Percentiles rank a stretch among this genome's conserved stretches.
Conservation (phyloP, 2,329 filamentous ascomycete species). For the Lasiodiplodia gonubiensis region DNA sequence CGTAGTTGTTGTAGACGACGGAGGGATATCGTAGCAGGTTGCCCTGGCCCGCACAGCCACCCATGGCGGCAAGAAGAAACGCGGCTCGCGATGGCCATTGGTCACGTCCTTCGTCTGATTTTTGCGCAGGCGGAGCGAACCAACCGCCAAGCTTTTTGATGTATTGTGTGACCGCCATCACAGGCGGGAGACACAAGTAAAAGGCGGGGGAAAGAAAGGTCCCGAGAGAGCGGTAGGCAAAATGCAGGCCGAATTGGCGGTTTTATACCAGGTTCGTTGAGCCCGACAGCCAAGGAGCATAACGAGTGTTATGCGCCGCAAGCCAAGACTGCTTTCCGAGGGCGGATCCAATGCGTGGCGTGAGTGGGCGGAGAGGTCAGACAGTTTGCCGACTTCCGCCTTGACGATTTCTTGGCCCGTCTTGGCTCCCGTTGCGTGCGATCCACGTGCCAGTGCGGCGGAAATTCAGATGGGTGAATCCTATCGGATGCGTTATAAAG, state of each 20-base stretch:
- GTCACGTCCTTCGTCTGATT: slow-evolving; percentile 53
- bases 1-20: slow-evolving; percentile 65
- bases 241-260: not conserved
- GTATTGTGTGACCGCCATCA: slow-evolving; percentile 20
- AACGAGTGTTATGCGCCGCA: not conserved
- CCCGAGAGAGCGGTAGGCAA: not conserved
- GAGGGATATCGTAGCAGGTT: slow-evolving; percentile 65
- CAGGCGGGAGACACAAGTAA: not conserved
- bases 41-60: slow-evolving; percentile 63
- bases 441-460: not conserved
- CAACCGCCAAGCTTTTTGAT: slow-evolving; percentile 38
- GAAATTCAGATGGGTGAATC: no score
- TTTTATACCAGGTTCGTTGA: not conserved
- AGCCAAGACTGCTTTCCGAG: not conserved
- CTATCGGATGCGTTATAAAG: no score
- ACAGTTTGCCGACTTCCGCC: slow-evolving; percentile 14
- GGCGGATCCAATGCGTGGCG: not conserved
- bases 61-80: slow-evolving; percentile 64
- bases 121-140: slow-evolving; percentile 43
- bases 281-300: not conserved
- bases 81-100: slow-evolving; percentile 62
- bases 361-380: not conserved
- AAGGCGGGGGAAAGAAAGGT: not conserved
- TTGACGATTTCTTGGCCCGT: slow-evolving; percentile 15
- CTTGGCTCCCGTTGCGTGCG: not conserved